phyloP scores from a whole-genome alignment of 306 rosid species.

The Fragaria iinumae region DNA sequence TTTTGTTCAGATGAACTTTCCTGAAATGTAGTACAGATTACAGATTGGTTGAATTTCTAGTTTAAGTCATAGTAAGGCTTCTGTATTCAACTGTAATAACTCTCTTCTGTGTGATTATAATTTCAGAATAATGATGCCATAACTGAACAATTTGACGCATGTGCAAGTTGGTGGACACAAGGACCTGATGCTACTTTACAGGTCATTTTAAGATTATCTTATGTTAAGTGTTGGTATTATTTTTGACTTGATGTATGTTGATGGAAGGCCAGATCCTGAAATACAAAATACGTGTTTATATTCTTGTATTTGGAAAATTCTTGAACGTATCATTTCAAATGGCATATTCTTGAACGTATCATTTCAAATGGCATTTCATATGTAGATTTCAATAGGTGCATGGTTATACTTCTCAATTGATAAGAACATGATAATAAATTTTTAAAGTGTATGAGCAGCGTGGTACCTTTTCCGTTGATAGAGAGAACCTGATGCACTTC shows the following conservation, averaged over 20 bases:
- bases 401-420: slow-evolving; percentile 3
- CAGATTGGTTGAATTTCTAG: not conserved
- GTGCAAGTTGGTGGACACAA: slow-evolving; percentile 99
- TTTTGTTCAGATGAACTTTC: not conserved
- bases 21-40: not conserved
- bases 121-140: slow-evolving; percentile 53
- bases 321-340: not conserved
- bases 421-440: not conserved
- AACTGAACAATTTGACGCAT: slow-evolving; percentile 82
- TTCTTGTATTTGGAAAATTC: not conserved
- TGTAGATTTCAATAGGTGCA: not conserved
- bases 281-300: not conserved
- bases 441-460: not conserved
- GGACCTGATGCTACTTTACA: slow-evolving; percentile 89
- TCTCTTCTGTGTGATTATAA: not conserved
- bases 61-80: not conserved
- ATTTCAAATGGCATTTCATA: not conserved
- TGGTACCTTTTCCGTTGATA: not conserved
- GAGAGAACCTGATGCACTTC: not conserved
- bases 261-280: slow-evolving; percentile 11
- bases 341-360: not conserved
- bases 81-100: not conserved
- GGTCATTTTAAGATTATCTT: slow-evolving; percentile 49
- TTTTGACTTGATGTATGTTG: not conserved
- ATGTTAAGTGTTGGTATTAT: not conserved